Percentiles rank a stretch among this genome's conserved stretches.
phyloP scores from a whole-genome alignment of 306 rosid genomes.

The Cucurbita ficifolia region DNA sequence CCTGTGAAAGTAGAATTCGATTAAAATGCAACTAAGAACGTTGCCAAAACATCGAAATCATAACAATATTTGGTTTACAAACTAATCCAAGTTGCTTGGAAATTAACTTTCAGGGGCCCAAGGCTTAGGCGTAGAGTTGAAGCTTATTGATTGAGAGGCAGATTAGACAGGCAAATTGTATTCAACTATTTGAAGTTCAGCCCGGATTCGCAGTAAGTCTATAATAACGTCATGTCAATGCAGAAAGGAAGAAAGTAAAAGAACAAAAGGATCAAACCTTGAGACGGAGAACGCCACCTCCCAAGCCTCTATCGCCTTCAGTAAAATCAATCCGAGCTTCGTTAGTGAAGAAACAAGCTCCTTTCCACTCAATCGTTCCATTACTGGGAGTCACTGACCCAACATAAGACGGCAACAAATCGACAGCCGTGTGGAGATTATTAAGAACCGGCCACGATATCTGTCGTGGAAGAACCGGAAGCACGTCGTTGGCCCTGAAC shows the following conservation, averaged over 20 bases:
- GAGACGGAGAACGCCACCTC: constrained; percentile 77
- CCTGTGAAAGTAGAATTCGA: neutral
- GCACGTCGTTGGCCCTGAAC: constrained; percentile 56
- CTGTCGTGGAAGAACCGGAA: constrained; percentile 72
- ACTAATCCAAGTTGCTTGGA: neutral
- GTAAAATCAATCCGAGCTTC: constrained; percentile 54
- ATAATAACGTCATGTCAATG: neutral
- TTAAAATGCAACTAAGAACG: neutral
- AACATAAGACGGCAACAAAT: constrained; percentile 74
- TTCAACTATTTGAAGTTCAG: neutral
- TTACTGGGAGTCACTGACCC: constrained; percentile 67
- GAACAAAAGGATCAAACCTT: constrained; percentile 28
- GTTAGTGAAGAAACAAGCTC: constrained; percentile 72
- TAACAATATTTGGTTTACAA: neutral
- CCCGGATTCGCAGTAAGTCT: neutral
- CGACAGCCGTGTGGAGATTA: constrained; percentile 74
- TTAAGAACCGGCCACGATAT: constrained; percentile 93
- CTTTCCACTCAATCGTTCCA: constrained; percentile 52
- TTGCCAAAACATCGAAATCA: neutral
- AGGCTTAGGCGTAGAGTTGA: neutral
- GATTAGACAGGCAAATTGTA: neutral
- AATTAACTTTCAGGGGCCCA: neutral
- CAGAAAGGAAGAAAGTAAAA: neutral
- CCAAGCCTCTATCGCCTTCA: constrained; percentile 31
- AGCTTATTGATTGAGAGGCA: neutral